Evolutionary conservation across 352 stramenopile genomes (phyloP).

Genomic region (Aphanomyces euteiches): DNA sequence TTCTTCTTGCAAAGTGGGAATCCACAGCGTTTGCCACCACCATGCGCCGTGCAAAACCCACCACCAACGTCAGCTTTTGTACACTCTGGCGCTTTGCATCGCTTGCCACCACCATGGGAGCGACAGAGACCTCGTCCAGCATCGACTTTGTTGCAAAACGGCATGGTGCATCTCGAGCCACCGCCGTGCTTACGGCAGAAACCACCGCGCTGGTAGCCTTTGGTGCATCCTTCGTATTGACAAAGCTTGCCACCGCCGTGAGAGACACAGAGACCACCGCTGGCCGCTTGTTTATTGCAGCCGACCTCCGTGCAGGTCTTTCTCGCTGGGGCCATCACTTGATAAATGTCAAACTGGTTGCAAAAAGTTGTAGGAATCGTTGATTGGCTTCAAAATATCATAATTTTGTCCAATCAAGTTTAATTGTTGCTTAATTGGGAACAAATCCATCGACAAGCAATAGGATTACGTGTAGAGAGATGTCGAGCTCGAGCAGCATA

Average conservation of each 20-base stretch:
- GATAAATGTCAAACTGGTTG: no score
- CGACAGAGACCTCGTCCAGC: constrained; percentile 68
- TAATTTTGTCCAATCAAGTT: no score
- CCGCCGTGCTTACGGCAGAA: constrained; percentile 73
- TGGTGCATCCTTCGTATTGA: constrained; percentile 58
- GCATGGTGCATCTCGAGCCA: constrained; percentile 68
- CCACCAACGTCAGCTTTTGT: constrained; percentile 76
- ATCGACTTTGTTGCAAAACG: constrained; percentile 72
- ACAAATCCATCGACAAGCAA: no score
- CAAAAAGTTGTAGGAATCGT: no score
- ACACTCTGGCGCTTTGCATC: constrained; percentile 53
- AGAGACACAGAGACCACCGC: constrained; percentile 74
- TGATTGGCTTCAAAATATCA: no score
- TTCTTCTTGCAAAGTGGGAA: constrained; percentile 73
- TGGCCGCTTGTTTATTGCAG: constrained; percentile 73
- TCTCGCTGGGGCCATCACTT: constrained; percentile 30
- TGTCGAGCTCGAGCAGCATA: no score
- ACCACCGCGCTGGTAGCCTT: constrained; percentile 74
- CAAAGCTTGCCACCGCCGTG: constrained; percentile 84
- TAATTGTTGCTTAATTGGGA: no score
- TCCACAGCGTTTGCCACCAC: constrained; percentile 65
- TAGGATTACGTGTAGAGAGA: no score
- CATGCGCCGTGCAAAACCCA: constrained; percentile 75
- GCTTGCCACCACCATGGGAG: constrained; percentile 65
- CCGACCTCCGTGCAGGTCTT: constrained; percentile 48